These are phyloP conservation scores for Sporobolomyces pararoseus DNA, from an alignment of 768 basidiomycete genomes.

Conservation along the genomic window DNA sequence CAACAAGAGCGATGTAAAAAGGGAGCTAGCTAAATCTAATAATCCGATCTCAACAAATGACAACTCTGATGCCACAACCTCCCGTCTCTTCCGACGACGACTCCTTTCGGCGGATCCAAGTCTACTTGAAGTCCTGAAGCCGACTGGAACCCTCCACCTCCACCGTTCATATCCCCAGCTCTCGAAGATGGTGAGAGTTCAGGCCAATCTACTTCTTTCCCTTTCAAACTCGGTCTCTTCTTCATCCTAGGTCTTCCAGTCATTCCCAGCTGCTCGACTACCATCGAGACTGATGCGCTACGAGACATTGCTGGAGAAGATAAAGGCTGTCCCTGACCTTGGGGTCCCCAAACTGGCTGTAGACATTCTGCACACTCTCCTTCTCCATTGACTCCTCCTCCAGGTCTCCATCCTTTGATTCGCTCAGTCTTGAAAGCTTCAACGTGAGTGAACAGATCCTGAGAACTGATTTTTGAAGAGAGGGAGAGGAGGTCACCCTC, in stretches of 20 bases:
- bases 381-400: not conserved
- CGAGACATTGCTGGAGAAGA: conserved; percentile 36
- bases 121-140: not conserved
- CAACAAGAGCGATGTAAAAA: not conserved
- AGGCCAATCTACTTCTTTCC: conserved; percentile 43
- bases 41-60: conserved; percentile 8
- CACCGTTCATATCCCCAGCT: not conserved
- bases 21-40: not conserved
- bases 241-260: conserved; percentile 31
- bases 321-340: conserved; percentile 4
- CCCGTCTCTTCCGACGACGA: conserved; percentile 37
- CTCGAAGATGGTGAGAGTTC: not conserved
- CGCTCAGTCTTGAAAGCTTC: conserved; percentile 54
- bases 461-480: conserved; percentile 71
- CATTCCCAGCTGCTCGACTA: conserved; percentile 38
- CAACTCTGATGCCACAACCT: conserved; percentile 30
- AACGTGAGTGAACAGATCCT: conserved; percentile 74
- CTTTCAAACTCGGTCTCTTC: conserved; percentile 41
- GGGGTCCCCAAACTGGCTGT: conserved; percentile 37
- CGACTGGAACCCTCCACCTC: not conserved
- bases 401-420: conserved; percentile 48
- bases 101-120: conserved; percentile 14
- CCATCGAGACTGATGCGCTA: conserved; percentile 28
- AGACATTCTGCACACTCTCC: conserved; percentile 42
- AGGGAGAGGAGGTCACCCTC: conserved; percentile 86